Evolutionary conservation across 2,329 filamentous ascomycete genomes (phyloP), one percentile per base, ranked within the genome.

Genomic region (Orbilia ellipsospora): DNA sequence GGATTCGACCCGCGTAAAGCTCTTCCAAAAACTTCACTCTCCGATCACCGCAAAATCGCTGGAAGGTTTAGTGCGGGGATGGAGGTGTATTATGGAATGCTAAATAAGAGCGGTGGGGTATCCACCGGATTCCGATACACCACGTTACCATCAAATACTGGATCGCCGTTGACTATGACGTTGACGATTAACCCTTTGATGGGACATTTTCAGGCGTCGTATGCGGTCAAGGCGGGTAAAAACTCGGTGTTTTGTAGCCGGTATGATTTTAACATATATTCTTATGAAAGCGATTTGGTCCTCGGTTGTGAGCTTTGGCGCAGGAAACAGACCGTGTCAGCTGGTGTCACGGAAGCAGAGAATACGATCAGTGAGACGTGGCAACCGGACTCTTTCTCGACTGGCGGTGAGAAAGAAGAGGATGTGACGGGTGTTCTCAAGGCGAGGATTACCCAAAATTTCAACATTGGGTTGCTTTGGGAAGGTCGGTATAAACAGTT

Each of bases 251-350:
- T 99, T 59, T 95, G 93, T 77, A 96, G 93, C 20, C 89, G 91
- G 59, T 94, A 98, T 83, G 93, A 96, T 81, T 99, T 99, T 83
- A 99, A 99, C 80, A 91, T 97, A 59, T 98, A 97, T 83, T 97
- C 93, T 81, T 99, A 97, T 84, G 95, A 99, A 84, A 97, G 93
- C 81, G 92, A 95, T 72, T 90, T 97, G 85, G 90, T 93, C 26
- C 87, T 98, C 23, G 95, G 95, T 13, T 92, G 93, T 84, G 95
- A 99, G 84, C 85, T 98, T 51, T 99, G 95, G 94, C 89, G 92
- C 80, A 90, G 88, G 79, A 85, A 85, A 76, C 82, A 84, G 16
- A 81, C 83, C 50, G 81, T 82, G 42, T 54, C 18, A n/a, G 2
- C 48, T 15, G 36, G 16, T 0, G 40, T 61, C 75, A 23, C 78